Evolutionary conservation across 2,329 filamentous ascomycete species (phyloP), one percentile per base, ranked within the genome.

Genomic region (Daldinia sp.): DNA sequence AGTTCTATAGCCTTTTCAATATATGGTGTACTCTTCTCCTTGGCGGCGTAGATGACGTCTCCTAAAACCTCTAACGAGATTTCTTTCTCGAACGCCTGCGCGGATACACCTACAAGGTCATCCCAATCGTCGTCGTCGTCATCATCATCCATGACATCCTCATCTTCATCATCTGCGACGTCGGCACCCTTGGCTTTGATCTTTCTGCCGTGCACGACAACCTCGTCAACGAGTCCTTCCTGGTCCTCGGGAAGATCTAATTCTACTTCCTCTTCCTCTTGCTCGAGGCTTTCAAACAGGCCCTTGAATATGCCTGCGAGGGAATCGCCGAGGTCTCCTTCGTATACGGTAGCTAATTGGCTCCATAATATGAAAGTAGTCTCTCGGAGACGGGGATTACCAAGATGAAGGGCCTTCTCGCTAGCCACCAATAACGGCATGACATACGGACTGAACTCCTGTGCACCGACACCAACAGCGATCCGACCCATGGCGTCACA

Each of bases 301-400:
- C 90, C 89, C 75, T 90, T 88, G 76, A 94, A 90, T 51, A 93
- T 91, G 51, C 90, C 91, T 0, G 86, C 83, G 5, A 95, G 85
- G 80, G 93, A 95, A 61, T 91, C 88, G 58, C 87, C 86, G 66
- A 96, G 94, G 56, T 93, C 84, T 73, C 92, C 90, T 72, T 90
- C 89, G 78, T 98, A 98, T 8, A 98, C 93, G 81, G 96, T 96
- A 66, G 94, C 91, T 75, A 99, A 88, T 37, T 92, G 93, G 68
- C 92, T 93, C 94, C 95, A 99, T 56, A 99, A 85, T 66, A 98
- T 96, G 80, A 97, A 99, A 76, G 93, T 97, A 65, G 93, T 97
- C 82, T 99, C 95, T 78, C 93, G 92, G 52, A 98, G 87, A 59
- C 94, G 87, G 39, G 94, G 91, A 80, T 97, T 94, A 71, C 93